phyloP scores from a whole-genome alignment of 257 asterid genomes.

The Petunia axillaris region DNA sequence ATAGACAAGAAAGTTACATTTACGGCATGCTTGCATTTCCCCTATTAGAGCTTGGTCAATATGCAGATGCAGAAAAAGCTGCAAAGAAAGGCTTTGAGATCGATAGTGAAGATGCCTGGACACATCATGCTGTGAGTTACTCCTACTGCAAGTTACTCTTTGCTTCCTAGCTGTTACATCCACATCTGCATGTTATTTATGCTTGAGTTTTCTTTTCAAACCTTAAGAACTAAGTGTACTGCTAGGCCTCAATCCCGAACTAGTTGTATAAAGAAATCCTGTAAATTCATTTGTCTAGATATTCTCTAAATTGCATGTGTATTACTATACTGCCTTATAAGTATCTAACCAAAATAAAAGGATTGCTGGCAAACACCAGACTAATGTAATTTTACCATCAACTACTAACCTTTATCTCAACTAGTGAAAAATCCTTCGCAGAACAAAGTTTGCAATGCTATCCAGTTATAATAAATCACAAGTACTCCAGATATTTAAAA shows the following conservation, averaged over 20 bases:
- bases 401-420: neutral
- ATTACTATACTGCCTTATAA: neutral
- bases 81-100: constrained; percentile 75
- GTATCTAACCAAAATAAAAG: neutral
- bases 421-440: constrained; percentile 10
- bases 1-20: constrained; percentile 63
- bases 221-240: neutral
- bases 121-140: constrained; percentile 88
- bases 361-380: neutral
- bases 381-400: neutral
- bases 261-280: neutral
- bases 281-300: neutral
- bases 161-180: constrained; percentile 3
- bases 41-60: constrained; percentile 80
- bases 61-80: constrained; percentile 78
- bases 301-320: neutral
- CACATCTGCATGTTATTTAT: neutral
- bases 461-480: neutral
- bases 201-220: neutral
- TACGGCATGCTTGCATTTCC: constrained; percentile 95
- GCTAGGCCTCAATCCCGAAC: neutral
- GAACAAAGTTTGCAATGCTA: neutral
- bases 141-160: constrained; percentile 24
- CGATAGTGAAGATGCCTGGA: constrained; percentile 80
- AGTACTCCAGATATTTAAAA: neutral